Conservation (phyloP, 805 yeast species). For the Cyberlindnera suaveolens region DNA sequence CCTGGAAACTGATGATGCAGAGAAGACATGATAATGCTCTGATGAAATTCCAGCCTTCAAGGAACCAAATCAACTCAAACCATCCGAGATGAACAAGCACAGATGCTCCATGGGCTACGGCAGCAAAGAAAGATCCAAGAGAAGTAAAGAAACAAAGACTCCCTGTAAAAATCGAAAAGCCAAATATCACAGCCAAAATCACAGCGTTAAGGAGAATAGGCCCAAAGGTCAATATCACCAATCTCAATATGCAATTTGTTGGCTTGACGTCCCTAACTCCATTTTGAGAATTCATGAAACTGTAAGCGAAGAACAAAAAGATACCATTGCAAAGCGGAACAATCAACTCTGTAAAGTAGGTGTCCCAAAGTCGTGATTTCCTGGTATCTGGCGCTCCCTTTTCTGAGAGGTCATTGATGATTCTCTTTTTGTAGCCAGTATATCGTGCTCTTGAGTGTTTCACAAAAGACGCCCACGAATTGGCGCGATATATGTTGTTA, state of each 20-base stretch:
- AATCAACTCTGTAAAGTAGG: constrained; percentile 73
- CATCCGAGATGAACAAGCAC: constrained; percentile 46
- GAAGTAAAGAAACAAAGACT: constrained; percentile 29
- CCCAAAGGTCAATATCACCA: constrained; percentile 43
- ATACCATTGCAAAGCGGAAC: constrained; percentile 67
- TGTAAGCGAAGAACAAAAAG: constrained; percentile 64
- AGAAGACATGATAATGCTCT: constrained; percentile 58
- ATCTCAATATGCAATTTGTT: constrained; percentile 55
- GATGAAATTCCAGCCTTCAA: constrained; percentile 62
- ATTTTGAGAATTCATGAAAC: constrained; percentile 80
- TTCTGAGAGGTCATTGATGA: constrained; percentile 62
- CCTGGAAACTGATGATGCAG: constrained; percentile 48
- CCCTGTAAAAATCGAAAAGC: constrained; percentile 41
- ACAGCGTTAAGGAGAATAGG: constrained; percentile 40
- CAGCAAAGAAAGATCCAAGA: constrained; percentile 36
- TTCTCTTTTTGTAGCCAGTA: constrained; percentile 83
- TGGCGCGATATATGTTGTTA: constrained; percentile 54
- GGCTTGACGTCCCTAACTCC: constrained; percentile 55
- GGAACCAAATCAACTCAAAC: constrained; percentile 59
- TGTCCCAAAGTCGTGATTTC: constrained; percentile 72
- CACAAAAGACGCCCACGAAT: constrained; percentile 77
- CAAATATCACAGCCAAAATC: constrained; percentile 30
- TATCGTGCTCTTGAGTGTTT: constrained; percentile 78
- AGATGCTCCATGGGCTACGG: constrained; percentile 46
- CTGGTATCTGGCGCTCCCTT: constrained; percentile 49